Percentiles rank a stretch among this genome's conserved stretches.
These are phyloP conservation scores for Krasilnikovozyma curviuscula DNA, from an alignment of 768 basidiomycete species.

Conservation along the genomic window DNA sequence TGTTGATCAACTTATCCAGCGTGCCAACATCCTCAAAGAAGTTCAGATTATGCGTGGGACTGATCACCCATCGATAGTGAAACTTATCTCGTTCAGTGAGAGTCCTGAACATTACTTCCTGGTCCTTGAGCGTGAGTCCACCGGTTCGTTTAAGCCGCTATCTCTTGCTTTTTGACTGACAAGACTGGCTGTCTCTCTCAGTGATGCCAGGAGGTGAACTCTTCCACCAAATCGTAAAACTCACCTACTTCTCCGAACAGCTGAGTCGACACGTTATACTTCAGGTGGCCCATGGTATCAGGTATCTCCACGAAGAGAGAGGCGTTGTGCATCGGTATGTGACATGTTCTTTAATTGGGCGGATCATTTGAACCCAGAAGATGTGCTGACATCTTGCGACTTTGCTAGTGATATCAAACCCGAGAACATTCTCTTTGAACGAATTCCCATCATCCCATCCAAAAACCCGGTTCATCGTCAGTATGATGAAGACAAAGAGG, in stretches of 20 bases:
- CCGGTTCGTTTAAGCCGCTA: background rate
- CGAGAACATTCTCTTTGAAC: slow-evolving; percentile 84
- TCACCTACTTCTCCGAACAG: slow-evolving; percentile 95
- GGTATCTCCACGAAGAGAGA: slow-evolving; percentile 88
- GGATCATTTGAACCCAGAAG: background rate
- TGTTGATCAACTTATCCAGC: slow-evolving; percentile 36
- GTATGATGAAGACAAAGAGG: slow-evolving; percentile 96
- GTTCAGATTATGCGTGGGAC: slow-evolving; percentile 97
- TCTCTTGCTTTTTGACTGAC: background rate
- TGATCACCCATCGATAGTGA: slow-evolving; percentile 79
- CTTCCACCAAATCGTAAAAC: slow-evolving; percentile 96
- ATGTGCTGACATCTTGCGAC: background rate
- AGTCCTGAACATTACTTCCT: slow-evolving; percentile 85
- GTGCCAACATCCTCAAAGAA: slow-evolving; percentile 97
- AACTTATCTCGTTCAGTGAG: slow-evolving; percentile 78
- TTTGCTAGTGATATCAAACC: slow-evolving; percentile 72
- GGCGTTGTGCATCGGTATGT: slow-evolving; percentile 80
- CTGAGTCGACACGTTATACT: slow-evolving; percentile 93
- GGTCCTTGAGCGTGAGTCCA: slow-evolving; percentile 59
- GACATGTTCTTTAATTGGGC: background rate
- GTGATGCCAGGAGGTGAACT: slow-evolving; percentile 97
- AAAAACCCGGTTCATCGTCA: slow-evolving; percentile 53
- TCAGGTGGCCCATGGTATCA: slow-evolving; percentile 83
- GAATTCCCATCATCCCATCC: slow-evolving; percentile 78
- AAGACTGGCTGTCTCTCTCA: slow-evolving; percentile 21